Percentiles rank a stretch among this genome's conserved stretches.
These are phyloP conservation scores for Fusarium sp. DNA, from an alignment of 2,329 filamentous ascomycete genomes.

Conservation along the genomic window DNA sequence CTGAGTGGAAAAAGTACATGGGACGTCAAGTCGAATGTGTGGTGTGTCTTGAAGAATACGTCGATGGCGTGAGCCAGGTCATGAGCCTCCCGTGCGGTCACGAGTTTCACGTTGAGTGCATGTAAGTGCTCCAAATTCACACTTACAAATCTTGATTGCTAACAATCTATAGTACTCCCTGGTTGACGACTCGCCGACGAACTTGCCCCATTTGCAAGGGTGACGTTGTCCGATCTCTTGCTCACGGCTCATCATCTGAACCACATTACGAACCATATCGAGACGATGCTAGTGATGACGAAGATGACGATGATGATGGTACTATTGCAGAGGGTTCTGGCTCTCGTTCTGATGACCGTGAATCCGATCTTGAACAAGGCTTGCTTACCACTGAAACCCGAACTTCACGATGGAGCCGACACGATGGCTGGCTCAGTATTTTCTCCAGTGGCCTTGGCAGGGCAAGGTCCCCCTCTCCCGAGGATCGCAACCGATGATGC, in stretches of 20 bases:
- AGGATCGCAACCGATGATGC: slow-evolving; percentile 42
- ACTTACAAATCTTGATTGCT: not conserved
- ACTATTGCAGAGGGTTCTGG: slow-evolving; percentile 53
- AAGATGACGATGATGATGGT: slow-evolving; percentile 57
- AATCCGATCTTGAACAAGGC: slow-evolving; percentile 60
- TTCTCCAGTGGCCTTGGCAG: slow-evolving; percentile 50
- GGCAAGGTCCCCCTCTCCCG: slow-evolving; percentile 42
- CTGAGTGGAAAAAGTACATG: slow-evolving; percentile 75
- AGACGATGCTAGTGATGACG: slow-evolving; percentile 60
- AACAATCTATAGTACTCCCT: slow-evolving; percentile 78
- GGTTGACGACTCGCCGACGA: slow-evolving; percentile 92
- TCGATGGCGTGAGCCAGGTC: slow-evolving; percentile 92
- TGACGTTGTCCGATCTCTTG: slow-evolving; percentile 83
- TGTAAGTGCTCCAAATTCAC: slow-evolving; percentile 71
- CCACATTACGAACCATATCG: slow-evolving; percentile 66
- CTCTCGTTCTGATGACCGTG: slow-evolving; percentile 47
- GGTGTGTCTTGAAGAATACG: slow-evolving; percentile 95
- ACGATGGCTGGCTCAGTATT: slow-evolving; percentile 54
- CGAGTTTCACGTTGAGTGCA: slow-evolving; percentile 98
- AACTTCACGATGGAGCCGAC: slow-evolving; percentile 39
- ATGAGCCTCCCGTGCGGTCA: slow-evolving; percentile 98
- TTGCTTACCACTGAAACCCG: slow-evolving; percentile 41
- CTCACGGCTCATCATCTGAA: slow-evolving; percentile 63
- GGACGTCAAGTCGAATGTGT: slow-evolving; percentile 86
- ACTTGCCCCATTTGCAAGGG: slow-evolving; percentile 99